Percentiles rank a stretch among this genome's conserved stretches.
Evolutionary conservation across 1,284 basidiomycete genomes (phyloP).

Genomic region (Sparassis latifolia): DNA sequence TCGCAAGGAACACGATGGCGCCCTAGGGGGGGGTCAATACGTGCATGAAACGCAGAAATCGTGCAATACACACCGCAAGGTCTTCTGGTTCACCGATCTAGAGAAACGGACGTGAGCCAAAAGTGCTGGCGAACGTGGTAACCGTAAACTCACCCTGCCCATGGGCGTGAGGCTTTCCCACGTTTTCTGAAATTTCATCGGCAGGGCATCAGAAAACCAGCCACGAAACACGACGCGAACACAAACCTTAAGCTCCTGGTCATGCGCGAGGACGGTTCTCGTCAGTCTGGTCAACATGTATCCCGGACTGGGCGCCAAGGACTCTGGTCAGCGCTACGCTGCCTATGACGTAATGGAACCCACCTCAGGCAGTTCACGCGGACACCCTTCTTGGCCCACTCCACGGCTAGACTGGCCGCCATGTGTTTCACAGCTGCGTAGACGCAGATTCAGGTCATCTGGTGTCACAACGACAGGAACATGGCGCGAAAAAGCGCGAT

Average conservation of each 20-base stretch:
- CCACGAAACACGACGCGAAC: neutral
- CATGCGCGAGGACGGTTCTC: slow-evolving; percentile 66
- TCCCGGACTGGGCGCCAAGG: slow-evolving; percentile 52
- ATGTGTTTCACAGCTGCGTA: slow-evolving; percentile 77
- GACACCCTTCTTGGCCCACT: slow-evolving; percentile 84
- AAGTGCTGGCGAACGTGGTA: slow-evolving; percentile 1
- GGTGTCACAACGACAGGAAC: no score
- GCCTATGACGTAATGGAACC: slow-evolving; percentile 18
- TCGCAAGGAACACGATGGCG: slow-evolving; percentile 79
- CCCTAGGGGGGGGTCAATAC: slow-evolving; percentile 38
- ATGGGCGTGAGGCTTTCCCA: slow-evolving; percentile 92
- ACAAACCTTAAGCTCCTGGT: slow-evolving; percentile 60
- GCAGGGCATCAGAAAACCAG: slow-evolving; percentile 5
- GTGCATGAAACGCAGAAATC: neutral
- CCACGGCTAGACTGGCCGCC: slow-evolving; percentile 80
- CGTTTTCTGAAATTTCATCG: slow-evolving; percentile 47
- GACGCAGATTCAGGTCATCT: slow-evolving; percentile 1
- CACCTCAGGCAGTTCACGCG: slow-evolving; percentile 78
- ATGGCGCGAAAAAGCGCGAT: neutral
- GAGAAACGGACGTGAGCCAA: slow-evolving; percentile 8
- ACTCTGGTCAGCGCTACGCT: slow-evolving; percentile 6
- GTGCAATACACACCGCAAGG: slow-evolving; percentile 44
- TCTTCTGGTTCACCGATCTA: slow-evolving; percentile 78
- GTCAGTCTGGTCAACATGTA: slow-evolving; percentile 91
- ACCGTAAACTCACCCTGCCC: slow-evolving; percentile 53